Base-by-base conservation (phyloP, 1,139 yeast genomes). In the Pichiaceae sp. region DNA sequence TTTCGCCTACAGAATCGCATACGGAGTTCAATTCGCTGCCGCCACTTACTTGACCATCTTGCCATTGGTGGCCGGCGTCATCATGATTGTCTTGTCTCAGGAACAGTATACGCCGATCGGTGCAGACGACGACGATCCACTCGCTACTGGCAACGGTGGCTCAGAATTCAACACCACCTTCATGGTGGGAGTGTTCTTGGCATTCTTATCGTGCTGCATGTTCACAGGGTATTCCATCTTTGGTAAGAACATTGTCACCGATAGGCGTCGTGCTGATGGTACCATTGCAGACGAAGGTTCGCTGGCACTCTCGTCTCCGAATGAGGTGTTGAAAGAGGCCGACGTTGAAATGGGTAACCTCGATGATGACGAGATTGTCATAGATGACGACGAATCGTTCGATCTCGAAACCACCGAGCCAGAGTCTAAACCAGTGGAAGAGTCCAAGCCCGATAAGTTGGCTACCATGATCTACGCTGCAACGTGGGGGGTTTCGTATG, bases 141-240 rank as follows among this genome's bases (percentile, higher is more conserved):
- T 25, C 14, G 5, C 28, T 11, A 7, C 8, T 14, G 8, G 14
- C 8, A 5, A 7, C 8, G 14, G 28, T 14, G 7, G 7, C 11
- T 6, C 9, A 8, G 19, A n/a, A 6, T 16, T 15, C 7, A 30
- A n/a, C 12, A 7, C 8, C 7, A 27, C 30, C 8, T 37, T 30
- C 17, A 29, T 52, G 20, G 48, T 51, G 33, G 62, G 62, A 8
- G 43, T 54, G 4, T 14, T 45, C 1, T 84, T 72, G 54, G 94
- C 96, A 1, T 70, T 82, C 36, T 47, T 77, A 14, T 80, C 95
- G 8, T 80, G 91, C 69, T 50, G 82, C 29, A 81, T 89, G 32
- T 89, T 89, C 63, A 96, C 91, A 9, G 68, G 84, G 12, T 96
- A 89, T 53, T 87, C 87, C 55, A 85, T 89, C 47, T 87, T 84